Base-by-base conservation (phyloP, 441 rosid genomes). In the Hura crepitans region DNA sequence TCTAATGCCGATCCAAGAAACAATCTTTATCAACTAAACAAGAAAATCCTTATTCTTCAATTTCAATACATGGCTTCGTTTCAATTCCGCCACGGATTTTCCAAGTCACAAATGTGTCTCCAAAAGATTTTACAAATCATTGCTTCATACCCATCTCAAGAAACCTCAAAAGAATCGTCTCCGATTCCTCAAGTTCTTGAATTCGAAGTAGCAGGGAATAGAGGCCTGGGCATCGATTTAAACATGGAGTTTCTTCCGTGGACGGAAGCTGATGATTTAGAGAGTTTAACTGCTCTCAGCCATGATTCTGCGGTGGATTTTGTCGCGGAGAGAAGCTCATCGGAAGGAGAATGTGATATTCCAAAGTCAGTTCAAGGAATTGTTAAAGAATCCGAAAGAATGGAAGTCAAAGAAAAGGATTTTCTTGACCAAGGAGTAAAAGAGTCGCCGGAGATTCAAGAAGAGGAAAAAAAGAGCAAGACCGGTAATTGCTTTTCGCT, bases 21-120 rank as follows among this genome's bases (percentile, higher is more conserved):
- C 27, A 43, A 11, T 1, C 18, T 39, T 61, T 3, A 10, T 37
- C 42, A 20, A 11, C 45, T n/a, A 6, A 10, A 18, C 47, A 30
- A 60, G 10, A 7, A 3, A 59, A 2, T n/a, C 13, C 60, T 53
- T 35, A 18, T 11, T 37, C n/a, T 17, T 18, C 12, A 14, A 13
- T 6, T 4, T 23, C 66, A 62, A 11, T 6, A 35, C 23, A 61
- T 65, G 65, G 50, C 11, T 72, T 65, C 75, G 1, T 22, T 47
- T 37, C 67, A 70, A 12, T 20, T 25, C 31, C 57, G 46, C 63
- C 75, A 17, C 43, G 69, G 75, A 14, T 55, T 72, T 0, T 72
- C 70, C 28, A 72, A 72, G 58, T 64, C 75, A 14, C 69, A 72
- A 56, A 43, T 33, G 57, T 72, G n/a, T n/a, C 69, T 72, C n/a